These are phyloP conservation scores for Candida mesenterica DNA, from an alignment of 1,139 yeast genomes.

Conservation along the genomic window DNA sequence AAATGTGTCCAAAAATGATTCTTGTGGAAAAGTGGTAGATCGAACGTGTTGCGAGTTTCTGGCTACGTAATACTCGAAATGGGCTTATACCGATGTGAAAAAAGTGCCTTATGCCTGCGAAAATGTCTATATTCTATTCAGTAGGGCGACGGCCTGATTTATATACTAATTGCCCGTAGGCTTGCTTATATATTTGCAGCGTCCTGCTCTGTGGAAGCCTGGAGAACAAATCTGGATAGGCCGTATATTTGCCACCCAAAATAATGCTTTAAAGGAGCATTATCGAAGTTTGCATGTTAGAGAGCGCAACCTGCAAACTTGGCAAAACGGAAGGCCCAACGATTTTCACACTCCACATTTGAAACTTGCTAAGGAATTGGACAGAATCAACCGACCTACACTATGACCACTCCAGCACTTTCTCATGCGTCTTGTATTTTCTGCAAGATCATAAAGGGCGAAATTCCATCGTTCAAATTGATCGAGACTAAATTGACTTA, in stretches of 20 bases:
- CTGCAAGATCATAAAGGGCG: slow-evolving; percentile 91
- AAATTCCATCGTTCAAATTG: slow-evolving; percentile 86
- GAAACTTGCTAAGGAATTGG: no score
- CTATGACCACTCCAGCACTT: not conserved
- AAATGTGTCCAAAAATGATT: not conserved
- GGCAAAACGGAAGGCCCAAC: not conserved
- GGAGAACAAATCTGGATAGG: not conserved
- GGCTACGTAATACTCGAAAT: no score
- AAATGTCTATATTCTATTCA: no score
- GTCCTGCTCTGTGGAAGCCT: not conserved
- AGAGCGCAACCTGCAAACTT: not conserved
- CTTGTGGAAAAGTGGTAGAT: no score
- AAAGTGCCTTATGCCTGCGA: no score
- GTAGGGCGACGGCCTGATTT: no score
- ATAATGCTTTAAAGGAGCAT: no score
- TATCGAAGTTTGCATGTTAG: not conserved
- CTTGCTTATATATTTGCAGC: no score
- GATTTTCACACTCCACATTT: no score
- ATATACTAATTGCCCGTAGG: no score
- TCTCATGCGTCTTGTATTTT: slow-evolving; percentile 67
- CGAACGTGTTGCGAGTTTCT: no score
- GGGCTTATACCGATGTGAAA: no score
- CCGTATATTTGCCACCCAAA: slow-evolving; percentile 1
- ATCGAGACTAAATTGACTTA: slow-evolving; percentile 76
- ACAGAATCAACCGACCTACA: not conserved